Evolutionary conservation across 1,284 basidiomycete genomes (phyloP), one percentile per base, ranked within the genome.

Genomic region (Ganoderma sp.): DNA sequence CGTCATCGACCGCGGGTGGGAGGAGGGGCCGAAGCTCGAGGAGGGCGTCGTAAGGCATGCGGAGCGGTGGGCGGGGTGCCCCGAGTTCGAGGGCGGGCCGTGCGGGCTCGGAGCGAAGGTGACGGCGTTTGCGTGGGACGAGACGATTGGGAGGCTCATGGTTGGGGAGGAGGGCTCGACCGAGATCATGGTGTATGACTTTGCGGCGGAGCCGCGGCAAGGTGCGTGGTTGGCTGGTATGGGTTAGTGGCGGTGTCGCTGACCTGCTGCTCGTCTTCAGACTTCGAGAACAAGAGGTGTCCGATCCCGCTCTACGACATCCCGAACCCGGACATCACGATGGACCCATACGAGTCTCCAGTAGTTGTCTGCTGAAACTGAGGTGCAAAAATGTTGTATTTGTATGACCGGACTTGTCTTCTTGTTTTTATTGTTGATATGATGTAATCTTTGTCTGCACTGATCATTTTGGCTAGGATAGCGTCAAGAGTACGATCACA

Each of bases 51-150:
- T 62, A 17, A 2, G 56, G 50, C 64, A 61, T 41, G 39, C 54
- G 42, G n/a, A 32, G 43, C 22, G 12, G 59, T 34, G 12, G 50
- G 41, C 58, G 15, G 17, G 43, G 54, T 64, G 42, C 41, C 61
- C 64, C 57, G n/a, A 28, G 57, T 71, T 71, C 34, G 62, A 37
- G 4, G 61, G 50, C 4, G 54, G 48, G 45, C 66, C 59, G 56
- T 34, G 58, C 43, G 37, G 42, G n/a, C 42, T 57, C 3, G 54
- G 32, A 4, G n/a, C 19, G 63, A 65, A 42, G 45, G 71, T 67
- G 25, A 7, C 41, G 15, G 73, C 80, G 34, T 75, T 82, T 41
- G 78, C 80, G 14, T 84, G 83, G 82, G 84, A 84, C 71, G 84
- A 84, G 70, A 78, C 78, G 34, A 80, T 79, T 2, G 84, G 84